Evolutionary conservation across 306 rosid species (phyloP).

Genomic region (Prunus campanulata): DNA sequence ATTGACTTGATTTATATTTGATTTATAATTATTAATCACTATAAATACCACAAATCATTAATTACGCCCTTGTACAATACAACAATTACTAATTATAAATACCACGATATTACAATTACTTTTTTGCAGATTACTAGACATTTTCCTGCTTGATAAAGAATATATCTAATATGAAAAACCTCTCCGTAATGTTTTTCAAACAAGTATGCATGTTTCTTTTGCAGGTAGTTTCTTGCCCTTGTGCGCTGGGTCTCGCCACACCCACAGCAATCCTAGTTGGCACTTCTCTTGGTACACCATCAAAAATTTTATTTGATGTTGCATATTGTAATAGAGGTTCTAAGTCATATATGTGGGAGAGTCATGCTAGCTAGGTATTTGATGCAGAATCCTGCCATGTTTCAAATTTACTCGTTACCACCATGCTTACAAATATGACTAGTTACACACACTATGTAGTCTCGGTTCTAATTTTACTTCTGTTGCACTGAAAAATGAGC

Average conservation of each 20-base stretch:
- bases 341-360: neutral
- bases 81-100: neutral
- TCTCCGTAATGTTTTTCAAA: neutral
- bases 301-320: conserved; percentile 15
- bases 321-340: conserved; percentile 1
- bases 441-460: neutral
- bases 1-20: neutral
- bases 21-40: neutral
- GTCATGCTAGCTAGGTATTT: conserved; percentile 3
- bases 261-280: conserved; percentile 98
- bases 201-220: conserved; percentile 3
- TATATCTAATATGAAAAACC: neutral
- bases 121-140: neutral
- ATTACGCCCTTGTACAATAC: neutral
- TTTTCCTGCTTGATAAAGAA: neutral
- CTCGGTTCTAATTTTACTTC: conserved; percentile 6
- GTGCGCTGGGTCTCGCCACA: conserved; percentile 98
- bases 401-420: neutral
- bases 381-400: neutral
- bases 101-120: neutral
- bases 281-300: conserved; percentile 76
- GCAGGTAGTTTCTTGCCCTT: conserved; percentile 99
- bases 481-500: conserved; percentile 28
- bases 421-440: neutral
- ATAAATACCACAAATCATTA: neutral